A percentile compares a stretch with the other conserved stretches of the same genome.
These are phyloP conservation scores for Pholiota conissans DNA, from an alignment of 768 basidiomycete species.

Conservation along the genomic window DNA sequence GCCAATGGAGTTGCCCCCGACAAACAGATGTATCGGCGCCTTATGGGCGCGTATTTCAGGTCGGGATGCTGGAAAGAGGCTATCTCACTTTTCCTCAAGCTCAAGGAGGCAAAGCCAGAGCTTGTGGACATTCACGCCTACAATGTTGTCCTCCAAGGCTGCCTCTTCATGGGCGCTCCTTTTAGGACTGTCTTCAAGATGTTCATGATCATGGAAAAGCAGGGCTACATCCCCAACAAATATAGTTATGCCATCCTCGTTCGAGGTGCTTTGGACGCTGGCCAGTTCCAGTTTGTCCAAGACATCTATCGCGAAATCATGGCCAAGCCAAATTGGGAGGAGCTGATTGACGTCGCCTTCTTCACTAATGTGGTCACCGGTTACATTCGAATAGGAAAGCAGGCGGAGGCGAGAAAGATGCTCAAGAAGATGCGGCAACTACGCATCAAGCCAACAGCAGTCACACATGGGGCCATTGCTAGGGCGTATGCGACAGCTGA, in stretches of 20 bases:
- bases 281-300: constrained; percentile 60
- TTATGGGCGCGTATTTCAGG: constrained; percentile 85
- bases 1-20: constrained; percentile 64
- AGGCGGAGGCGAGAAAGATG: constrained; percentile 55
- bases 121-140: constrained; percentile 49
- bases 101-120: background rate
- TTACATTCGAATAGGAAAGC: constrained; percentile 58
- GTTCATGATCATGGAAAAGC: constrained; percentile 54
- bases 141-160: constrained; percentile 83
- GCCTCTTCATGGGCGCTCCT: constrained; percentile 79
- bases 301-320: constrained; percentile 75
- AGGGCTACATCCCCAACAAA: constrained; percentile 54
- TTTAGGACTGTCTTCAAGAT: constrained; percentile 60
- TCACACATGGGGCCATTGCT: constrained; percentile 71
- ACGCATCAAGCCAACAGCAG: constrained; percentile 64
- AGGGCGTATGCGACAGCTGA: constrained; percentile 54
- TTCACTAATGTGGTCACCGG: constrained; percentile 78
- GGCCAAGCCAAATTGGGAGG: constrained; percentile 33
- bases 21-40: constrained; percentile 58
- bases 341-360: constrained; percentile 53
- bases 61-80: constrained; percentile 79
- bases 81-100: constrained; percentile 51
- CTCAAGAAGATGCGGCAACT: constrained; percentile 71
- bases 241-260: constrained; percentile 75
- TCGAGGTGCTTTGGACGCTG: constrained; percentile 78